Conservation (phyloP, 768 basidiomycete species). For the Lentinula guzmanii region DNA sequence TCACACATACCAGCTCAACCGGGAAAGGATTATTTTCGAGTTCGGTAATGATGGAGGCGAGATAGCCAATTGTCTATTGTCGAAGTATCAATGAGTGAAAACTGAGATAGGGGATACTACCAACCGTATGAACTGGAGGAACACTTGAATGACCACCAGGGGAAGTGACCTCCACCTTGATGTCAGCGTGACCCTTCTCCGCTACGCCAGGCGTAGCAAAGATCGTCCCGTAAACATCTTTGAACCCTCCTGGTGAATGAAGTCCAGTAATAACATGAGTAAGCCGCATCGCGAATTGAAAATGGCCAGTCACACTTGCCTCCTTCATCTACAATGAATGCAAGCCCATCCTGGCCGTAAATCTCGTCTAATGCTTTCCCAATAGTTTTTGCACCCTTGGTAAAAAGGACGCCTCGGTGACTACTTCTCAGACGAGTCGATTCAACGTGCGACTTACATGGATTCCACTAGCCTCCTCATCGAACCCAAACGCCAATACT, state of each 20-base stretch:
- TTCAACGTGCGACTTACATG: conserved; percentile 15
- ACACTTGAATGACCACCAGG: conserved; percentile 63
- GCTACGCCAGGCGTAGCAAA: conserved; percentile 39
- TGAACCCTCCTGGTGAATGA: conserved; percentile 10
- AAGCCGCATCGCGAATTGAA: too few species aligned
- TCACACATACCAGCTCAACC: conserved; percentile 25
- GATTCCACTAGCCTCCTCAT: conserved; percentile 41
- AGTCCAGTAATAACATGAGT: not conserved
- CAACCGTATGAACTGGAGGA: conserved; percentile 56
- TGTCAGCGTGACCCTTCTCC: conserved; percentile 47
- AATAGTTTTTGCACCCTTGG: conserved; percentile 35
- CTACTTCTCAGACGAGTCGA: too few species aligned
- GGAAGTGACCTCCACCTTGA: conserved; percentile 38
- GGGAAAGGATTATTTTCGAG: conserved; percentile 40
- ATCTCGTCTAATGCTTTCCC: conserved; percentile 30
- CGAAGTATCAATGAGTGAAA: conserved; percentile 1
- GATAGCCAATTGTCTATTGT: conserved; percentile 47
- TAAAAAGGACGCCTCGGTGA: not conserved
- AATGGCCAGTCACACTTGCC: not conserved
- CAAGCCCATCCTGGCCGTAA: conserved; percentile 52
- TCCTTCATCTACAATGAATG: conserved; percentile 66
- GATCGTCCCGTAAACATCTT: conserved; percentile 24
- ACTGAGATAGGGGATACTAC: not conserved
- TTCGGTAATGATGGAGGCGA: conserved; percentile 42
- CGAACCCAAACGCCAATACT: conserved; percentile 33